Base-by-base conservation (phyloP, 2,329 filamentous ascomycete species). In the Aspergillus tubingensis region DNA sequence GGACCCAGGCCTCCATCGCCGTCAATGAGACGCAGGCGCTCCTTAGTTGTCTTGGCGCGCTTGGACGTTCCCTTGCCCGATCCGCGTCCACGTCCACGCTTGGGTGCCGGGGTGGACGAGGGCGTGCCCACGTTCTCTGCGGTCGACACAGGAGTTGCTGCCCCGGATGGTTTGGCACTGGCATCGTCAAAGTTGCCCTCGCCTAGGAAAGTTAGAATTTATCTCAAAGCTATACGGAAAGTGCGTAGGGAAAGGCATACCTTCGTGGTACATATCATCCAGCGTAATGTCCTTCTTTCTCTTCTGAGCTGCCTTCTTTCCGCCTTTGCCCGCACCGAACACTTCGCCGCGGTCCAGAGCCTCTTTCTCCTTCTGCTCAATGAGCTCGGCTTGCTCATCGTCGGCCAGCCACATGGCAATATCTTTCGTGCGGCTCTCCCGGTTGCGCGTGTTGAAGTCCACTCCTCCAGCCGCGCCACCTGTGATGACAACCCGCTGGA, bases 251-350 rank as follows among this genome's bases (percentile, higher is more conserved):
- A 11, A 27, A 25, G n/a, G 80, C 91, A 88, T 77, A 96, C 95
- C 95, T 84, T 99, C 95, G 76, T 99, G 95, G 80, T 99, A 99
- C 91, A 99, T 92, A 74, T 97, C 94, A 76, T 98, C 95, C 77
- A 98, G 80, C 71, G 83, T 87, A 65, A 88, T 79, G 74, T 88
- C 86, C 57, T 77, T 76, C 76, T 78, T 77, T 76, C 81, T 84
- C 69, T 90, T 94, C 53, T 76, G 77, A n/a, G 77, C 77, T 44
- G 80, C 76, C 78, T 88, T 89, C 67, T 81, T 82, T 62, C 84
- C 84, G 60, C 85, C 87, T 78, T 88, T 89, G 50, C 78, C 79
- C 63, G 80, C 81, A 62, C 80, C 80, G 75, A 84, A 85, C 38
- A 79, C 87, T 63, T 91, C 90, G 64, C 86, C 90, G 47, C 84